Conservation (phyloP, 257 asterid species). For the Anisodus acutangulus region DNA sequence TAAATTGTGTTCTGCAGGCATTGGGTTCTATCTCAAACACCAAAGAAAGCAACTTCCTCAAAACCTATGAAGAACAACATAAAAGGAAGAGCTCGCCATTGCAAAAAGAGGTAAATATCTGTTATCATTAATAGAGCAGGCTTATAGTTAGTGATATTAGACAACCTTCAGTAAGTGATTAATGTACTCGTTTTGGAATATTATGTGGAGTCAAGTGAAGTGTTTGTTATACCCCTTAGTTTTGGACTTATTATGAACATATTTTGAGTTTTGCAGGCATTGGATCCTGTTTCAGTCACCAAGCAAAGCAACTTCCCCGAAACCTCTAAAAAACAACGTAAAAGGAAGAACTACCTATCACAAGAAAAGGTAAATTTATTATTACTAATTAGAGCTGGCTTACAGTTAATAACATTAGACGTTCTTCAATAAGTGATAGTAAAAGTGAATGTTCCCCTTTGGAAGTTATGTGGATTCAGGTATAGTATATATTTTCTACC, state of each 20-base stretch:
- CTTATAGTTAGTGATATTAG: neutral
- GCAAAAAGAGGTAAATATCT: constrained; percentile 1
- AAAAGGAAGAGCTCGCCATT: no score
- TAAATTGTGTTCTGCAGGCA: no score
- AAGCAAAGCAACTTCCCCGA: constrained; percentile 14
- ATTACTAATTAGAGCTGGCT: neutral
- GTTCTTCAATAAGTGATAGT: neutral
- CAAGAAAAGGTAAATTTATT: constrained; percentile 27
- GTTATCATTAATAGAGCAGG: neutral
- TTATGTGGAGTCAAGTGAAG: neutral
- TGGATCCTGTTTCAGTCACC: constrained; percentile 25
- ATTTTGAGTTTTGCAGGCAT: constrained; percentile 24
- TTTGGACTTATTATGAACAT: neutral
- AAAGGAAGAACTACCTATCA: constrained; percentile 22
- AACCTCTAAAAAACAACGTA: constrained; percentile 18
- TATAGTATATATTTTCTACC: neutral
- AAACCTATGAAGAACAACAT: no score
- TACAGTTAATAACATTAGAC: neutral
- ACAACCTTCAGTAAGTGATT: constrained; percentile 6
- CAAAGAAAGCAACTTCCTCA: no score
- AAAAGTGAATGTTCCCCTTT: neutral
- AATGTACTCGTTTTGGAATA: neutral
- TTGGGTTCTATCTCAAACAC: no score
- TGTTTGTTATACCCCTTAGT: neutral
- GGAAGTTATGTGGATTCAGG: neutral